A percentile compares a stretch with the other conserved stretches of the same genome.
Conservation (phyloP, 129 eudicot species). For the Pulicaria dysenterica region DNA sequence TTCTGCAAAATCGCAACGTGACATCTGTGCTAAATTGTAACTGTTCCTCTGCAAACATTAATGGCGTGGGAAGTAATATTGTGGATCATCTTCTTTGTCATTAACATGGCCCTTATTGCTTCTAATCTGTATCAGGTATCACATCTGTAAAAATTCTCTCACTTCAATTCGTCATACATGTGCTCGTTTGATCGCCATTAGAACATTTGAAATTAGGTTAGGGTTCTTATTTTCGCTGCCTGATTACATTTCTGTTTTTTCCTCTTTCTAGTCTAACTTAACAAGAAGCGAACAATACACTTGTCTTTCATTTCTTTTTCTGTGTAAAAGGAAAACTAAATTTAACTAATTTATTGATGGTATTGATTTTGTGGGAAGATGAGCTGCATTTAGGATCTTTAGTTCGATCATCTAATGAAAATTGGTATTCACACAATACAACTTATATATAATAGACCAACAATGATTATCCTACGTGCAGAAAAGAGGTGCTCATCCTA, state of each 20-base stretch:
- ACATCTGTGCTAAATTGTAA: neutral
- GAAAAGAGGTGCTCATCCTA: no score
- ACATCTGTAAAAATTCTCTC: conserved; percentile 12
- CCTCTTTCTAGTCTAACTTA: conserved; percentile 4
- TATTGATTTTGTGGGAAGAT: no score
- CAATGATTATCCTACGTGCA: no score
- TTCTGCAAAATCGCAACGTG: conserved; percentile 6
- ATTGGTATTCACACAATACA: no score
- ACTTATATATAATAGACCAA: no score
- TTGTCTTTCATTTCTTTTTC: no score
- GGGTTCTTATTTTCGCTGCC: conserved; percentile 10
- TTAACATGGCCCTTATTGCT: conserved; percentile 52
- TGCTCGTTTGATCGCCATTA: neutral
- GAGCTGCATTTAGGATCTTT: no score
- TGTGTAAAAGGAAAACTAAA: no score
- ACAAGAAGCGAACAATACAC: neutral
- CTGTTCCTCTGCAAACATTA: neutral
- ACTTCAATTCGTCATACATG: neutral
- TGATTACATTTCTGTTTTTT: neutral
- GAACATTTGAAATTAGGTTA: conserved; percentile 10
- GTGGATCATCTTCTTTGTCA: conserved; percentile 51
- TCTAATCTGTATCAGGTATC: conserved; percentile 62
- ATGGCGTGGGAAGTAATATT: conserved; percentile 59
- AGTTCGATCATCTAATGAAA: no score
- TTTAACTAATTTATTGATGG: no score